Evolutionary conservation across 139 green algal genomes (phyloP).

Genomic region (Micractinium conductrix): DNA sequence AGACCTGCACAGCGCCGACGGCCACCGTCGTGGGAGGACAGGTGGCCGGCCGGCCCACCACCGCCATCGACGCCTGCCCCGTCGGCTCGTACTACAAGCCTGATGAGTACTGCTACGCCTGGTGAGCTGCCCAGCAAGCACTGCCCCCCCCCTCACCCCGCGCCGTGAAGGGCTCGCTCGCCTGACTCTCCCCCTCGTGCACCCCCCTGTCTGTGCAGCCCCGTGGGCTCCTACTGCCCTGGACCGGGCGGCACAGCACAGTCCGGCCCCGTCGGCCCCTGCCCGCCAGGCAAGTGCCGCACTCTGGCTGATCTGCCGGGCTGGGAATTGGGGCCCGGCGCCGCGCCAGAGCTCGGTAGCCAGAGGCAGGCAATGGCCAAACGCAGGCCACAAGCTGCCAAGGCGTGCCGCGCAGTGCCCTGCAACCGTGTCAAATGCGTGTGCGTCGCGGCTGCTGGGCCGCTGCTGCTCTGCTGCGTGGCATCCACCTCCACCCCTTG

Average conservation of each 20-base stretch:
- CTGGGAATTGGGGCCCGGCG: not conserved
- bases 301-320: not conserved
- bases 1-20: not conserved
- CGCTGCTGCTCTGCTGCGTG: too few relatives aligned
- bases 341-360: not conserved
- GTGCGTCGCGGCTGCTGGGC: too few relatives aligned
- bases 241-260: not conserved
- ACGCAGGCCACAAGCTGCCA: too few relatives aligned
- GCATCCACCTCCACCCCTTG: not conserved
- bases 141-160: too few relatives aligned
- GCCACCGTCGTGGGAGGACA: not conserved
- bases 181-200: not conserved
- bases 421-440: too few relatives aligned
- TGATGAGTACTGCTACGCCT: not conserved
- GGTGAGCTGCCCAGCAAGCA: not conserved
- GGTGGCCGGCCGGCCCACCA: not conserved
- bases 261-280: too few relatives aligned
- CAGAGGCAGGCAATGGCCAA: too few relatives aligned
- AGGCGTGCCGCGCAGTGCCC: too few relatives aligned
- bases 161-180: too few relatives aligned
- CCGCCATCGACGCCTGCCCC: not conserved
- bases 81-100: not conserved
- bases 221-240: not conserved
- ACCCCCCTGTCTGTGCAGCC: not conserved
- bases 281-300: too few relatives aligned